phyloP scores from a whole-genome alignment of 352 stramenopile species.

The Phytopythium cucurbitacearum region DNA sequence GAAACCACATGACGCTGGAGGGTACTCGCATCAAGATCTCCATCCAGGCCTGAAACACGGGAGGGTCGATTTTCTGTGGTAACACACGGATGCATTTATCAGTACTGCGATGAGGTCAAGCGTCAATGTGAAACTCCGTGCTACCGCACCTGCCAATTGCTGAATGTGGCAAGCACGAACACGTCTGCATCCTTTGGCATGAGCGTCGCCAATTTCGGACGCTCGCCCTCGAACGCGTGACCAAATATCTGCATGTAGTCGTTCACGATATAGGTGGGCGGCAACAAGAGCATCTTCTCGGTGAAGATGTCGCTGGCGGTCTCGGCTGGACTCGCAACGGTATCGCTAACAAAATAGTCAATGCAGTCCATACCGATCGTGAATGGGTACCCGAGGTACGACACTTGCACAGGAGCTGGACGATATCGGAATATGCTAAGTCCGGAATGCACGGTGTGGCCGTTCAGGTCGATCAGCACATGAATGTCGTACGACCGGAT shows the following conservation, averaged over 20 bases:
- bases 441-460: constrained; percentile 75
- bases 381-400: constrained; percentile 77
- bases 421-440: constrained; percentile 60
- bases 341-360: constrained; percentile 68
- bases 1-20: constrained; percentile 68
- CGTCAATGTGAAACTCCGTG: neutral
- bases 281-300: constrained; percentile 71
- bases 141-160: constrained; percentile 64
- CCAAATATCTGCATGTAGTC: constrained; percentile 80
- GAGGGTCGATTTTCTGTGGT: constrained; percentile 74
- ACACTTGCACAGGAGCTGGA: constrained; percentile 60
- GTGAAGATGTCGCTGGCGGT: constrained; percentile 35
- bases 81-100: neutral
- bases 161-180: constrained; percentile 82
- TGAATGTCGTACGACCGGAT: constrained; percentile 58
- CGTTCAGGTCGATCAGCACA: constrained; percentile 81
- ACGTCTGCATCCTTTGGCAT: constrained; percentile 4
- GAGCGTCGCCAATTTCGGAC: constrained; percentile 15
- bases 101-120: neutral
- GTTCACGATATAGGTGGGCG: constrained; percentile 79
- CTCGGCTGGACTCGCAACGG: constrained; percentile 44
- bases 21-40: constrained; percentile 66
- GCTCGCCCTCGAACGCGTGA: constrained; percentile 29
- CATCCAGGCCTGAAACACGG: constrained; percentile 76
- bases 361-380: constrained; percentile 57